phyloP scores from a whole-genome alignment of 2,329 filamentous ascomycete genomes.

The Dactylellina leptospora region DNA sequence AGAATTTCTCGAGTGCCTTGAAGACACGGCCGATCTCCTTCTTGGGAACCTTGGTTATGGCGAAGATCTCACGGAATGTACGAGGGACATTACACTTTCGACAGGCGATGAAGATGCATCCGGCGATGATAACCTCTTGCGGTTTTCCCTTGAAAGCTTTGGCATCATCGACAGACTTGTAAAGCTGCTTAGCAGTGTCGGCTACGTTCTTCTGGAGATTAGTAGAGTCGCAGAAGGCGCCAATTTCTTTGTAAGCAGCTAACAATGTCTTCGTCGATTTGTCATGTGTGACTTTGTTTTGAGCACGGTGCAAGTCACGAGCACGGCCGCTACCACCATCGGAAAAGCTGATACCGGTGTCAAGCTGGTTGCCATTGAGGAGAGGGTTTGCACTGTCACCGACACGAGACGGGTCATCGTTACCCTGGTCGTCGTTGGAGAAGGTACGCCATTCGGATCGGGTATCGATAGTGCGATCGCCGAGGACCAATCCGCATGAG shows the following conservation, averaged over 20 bases:
- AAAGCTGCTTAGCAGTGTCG: conserved; percentile 92
- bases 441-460: conserved; percentile 99
- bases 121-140: conserved; percentile 90
- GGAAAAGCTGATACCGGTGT: conserved; percentile 85
- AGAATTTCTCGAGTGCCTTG: conserved; percentile 88
- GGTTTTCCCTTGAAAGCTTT: conserved; percentile 96
- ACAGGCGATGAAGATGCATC: conserved; percentile 97
- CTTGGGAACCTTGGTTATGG: conserved; percentile 90
- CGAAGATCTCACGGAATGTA: conserved; percentile 93
- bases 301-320: conserved; percentile 80
- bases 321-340: conserved; percentile 74
- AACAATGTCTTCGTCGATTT: conserved; percentile 84
- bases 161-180: conserved; percentile 91
- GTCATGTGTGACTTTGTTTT: conserved; percentile 81
- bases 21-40: conserved; percentile 97
- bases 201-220: conserved; percentile 81
- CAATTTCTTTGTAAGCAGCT: conserved; percentile 86
- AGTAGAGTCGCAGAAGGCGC: conserved; percentile 83
- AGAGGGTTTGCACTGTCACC: conserved; percentile 92
- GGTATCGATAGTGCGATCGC: conserved; percentile 90
- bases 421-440: conserved; percentile 95
- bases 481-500: conserved; percentile 88
- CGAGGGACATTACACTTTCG: conserved; percentile 86
- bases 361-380: conserved; percentile 86
- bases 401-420: conserved; percentile 96